phyloP scores from a whole-genome alignment of 192 early-diverging fungal genomes.

The Cladochytrium replicatum region DNA sequence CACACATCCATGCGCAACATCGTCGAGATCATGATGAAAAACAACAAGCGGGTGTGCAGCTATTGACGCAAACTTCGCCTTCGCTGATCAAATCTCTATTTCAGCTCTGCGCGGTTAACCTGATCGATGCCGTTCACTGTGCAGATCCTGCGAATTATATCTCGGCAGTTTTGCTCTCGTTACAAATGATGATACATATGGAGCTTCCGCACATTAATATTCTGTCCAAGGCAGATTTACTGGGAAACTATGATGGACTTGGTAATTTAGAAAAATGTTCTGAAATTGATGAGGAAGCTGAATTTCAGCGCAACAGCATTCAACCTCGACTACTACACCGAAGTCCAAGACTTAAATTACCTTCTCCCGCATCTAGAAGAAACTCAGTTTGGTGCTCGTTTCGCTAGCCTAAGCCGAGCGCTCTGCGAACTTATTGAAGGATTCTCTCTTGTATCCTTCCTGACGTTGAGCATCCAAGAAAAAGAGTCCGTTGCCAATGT shows the following conservation, averaged over 20 bases:
- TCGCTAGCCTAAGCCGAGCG: slow-evolving; percentile 62
- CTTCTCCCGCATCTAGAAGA: slow-evolving; percentile 67
- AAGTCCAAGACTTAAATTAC: slow-evolving; percentile 82
- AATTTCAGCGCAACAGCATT: slow-evolving; percentile 43
- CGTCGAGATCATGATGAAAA: slow-evolving; percentile 55
- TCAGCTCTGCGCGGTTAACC: slow-evolving; percentile 67
- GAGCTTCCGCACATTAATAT: slow-evolving; percentile 46
- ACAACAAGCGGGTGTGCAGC: slow-evolving; percentile 51
- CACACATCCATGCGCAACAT: slow-evolving; percentile 73
- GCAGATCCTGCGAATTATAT: slow-evolving; percentile 88
- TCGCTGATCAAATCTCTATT: slow-evolving; percentile 15
- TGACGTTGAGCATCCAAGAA: slow-evolving; percentile 79
- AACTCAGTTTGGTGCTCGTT: slow-evolving; percentile 44
- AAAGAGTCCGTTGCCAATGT: slow-evolving; percentile 71
- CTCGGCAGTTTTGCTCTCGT: slow-evolving; percentile 76
- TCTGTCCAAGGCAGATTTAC: slow-evolving; percentile 44
- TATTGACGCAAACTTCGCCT: too few species aligned
- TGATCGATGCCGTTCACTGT: slow-evolving; percentile 88
- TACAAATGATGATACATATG: slow-evolving; percentile 62
- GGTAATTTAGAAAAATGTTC: slow-evolving; percentile 27
- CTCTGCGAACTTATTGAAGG: slow-evolving; percentile 88
- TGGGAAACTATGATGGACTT: slow-evolving; percentile 56
- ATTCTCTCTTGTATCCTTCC: slow-evolving; percentile 83
- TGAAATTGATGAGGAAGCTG: background rate
- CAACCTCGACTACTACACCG: slow-evolving; percentile 89